Evolutionary conservation across 2,329 filamentous ascomycete genomes (phyloP).

Genomic region (Sporothrix luriei): DNA sequence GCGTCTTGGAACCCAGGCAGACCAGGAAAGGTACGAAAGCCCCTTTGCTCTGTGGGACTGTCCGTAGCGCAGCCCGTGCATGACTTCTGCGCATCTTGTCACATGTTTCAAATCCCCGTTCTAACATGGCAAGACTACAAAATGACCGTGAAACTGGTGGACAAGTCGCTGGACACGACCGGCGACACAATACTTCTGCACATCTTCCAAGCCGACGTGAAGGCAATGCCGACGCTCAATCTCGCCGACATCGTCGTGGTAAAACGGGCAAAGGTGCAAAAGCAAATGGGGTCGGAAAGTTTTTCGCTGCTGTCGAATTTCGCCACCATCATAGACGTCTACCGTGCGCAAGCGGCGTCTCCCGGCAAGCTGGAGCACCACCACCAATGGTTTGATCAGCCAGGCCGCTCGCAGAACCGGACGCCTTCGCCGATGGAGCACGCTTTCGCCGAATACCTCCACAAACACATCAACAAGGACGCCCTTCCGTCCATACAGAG

Average conservation of each 20-base stretch:
- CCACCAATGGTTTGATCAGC: neutral
- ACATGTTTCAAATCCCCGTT: conserved; percentile 12
- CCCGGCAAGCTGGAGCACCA: conserved; percentile 39
- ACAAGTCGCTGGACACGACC: conserved; percentile 56
- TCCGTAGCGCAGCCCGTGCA: neutral
- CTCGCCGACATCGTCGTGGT: conserved; percentile 68
- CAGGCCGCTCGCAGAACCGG: neutral
- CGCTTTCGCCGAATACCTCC: conserved; percentile 53
- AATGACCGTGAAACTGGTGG: conserved; percentile 62
- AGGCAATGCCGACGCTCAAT: conserved; percentile 52
- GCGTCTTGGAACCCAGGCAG: neutral
- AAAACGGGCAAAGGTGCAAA: conserved; percentile 55
- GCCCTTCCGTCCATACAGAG: conserved; percentile 48
- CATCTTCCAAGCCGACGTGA: conserved; percentile 59
- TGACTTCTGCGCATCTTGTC: neutral
- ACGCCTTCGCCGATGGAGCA: conserved; percentile 43
- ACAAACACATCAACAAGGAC: conserved; percentile 50
- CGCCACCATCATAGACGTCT: conserved; percentile 51
- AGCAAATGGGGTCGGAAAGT: conserved; percentile 36
- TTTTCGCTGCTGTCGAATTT: conserved; percentile 52
- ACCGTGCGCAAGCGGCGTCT: conserved; percentile 47
- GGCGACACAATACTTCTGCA: conserved; percentile 52
- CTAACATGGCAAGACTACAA: conserved; percentile 55
- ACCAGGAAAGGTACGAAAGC: neutral
- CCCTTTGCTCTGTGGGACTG: neutral